These are phyloP conservation scores for Linaria vulgaris DNA, from an alignment of 257 asterid genomes.

Conservation along the genomic window DNA sequence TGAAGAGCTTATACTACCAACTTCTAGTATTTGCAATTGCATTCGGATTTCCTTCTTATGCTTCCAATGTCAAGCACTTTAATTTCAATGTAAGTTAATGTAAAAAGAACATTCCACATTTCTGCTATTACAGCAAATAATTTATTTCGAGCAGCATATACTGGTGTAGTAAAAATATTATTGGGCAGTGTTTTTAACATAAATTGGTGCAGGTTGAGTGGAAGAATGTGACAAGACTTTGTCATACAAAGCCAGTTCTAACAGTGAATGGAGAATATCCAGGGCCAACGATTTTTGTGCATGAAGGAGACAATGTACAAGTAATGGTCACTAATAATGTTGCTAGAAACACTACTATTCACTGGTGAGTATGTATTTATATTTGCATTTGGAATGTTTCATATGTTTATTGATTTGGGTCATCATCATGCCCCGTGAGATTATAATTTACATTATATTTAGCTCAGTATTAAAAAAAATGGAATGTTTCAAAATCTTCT, in stretches of 20 bases:
- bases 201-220: slow-evolving; percentile 58
- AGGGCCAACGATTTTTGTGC: slow-evolving; percentile 66
- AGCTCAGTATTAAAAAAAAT: too few relatives aligned
- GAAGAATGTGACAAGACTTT: slow-evolving; percentile 58
- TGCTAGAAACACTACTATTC: slow-evolving; percentile 66
- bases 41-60: slow-evolving; percentile 31
- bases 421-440: too few relatives aligned
- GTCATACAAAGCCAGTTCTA: slow-evolving; percentile 48
- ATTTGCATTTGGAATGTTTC: too few relatives aligned
- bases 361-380: slow-evolving; percentile 44
- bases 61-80: slow-evolving; percentile 46
- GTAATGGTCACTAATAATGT: slow-evolving; percentile 54
- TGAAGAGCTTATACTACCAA: slow-evolving; percentile 33
- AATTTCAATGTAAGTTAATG: slow-evolving; percentile 56
- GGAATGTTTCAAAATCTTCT: too few relatives aligned
- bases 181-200: too few relatives aligned
- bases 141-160: too few relatives aligned
- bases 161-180: not conserved
- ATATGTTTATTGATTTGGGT: too few relatives aligned
- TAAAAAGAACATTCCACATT: too few relatives aligned
- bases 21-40: slow-evolving; percentile 27
- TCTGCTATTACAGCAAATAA: too few relatives aligned
- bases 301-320: slow-evolving; percentile 74
- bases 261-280: slow-evolving; percentile 70
- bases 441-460: too few relatives aligned